Base-by-base conservation (phyloP, 495 filamentous ascomycete genomes). In the Aspergillus indologenus region DNA sequence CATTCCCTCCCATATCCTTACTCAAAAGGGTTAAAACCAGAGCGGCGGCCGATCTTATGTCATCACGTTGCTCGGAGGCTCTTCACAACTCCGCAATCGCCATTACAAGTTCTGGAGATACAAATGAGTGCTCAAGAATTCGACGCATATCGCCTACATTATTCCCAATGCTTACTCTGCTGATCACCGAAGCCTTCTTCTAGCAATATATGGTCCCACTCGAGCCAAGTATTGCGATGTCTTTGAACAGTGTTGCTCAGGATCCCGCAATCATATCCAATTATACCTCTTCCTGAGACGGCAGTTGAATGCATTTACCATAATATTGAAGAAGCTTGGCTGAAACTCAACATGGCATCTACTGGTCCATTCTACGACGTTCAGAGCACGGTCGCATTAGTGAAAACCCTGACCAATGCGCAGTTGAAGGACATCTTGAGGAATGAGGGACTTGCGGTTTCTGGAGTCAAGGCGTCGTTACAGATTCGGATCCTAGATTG, bases 391-490 rank as follows among this genome's bases (percentile, higher is more conserved):
- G 66, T 71, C 22, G 72, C 75, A 29, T 67, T 77, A 55, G 72
- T 85, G 26, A 87, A 87, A 67, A 79, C 74, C 15, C 71, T 88
- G 34, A 80, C 89, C 60, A 92, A 92, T 70, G 80, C 79, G 26
- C 81, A 88, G 53, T 82, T 98, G 43, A 89, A 91, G 59, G 70
- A 75, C 17, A 87, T 97, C 62, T 84, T 92, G 63, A 83, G 81
- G 44, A 74, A 75, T 56, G 87, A 93, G 68, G 81, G 83, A 24
- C 79, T 93, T 18, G 76, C 80, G 34, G 85, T 90, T 43, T 88
- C 84, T 24, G 94, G 94, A 9, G 84, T 90, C 59, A 98, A 98
- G 75, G 79, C 83, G 24, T 79, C 87, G 19, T 74, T 98, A 45
- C 91, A 96, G 70, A 71, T 73, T 23, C 87, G 92, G 59, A 86